These are phyloP conservation scores for Dactylonectria macrodidyma DNA, from an alignment of 2,329 filamentous ascomycete genomes.

Conservation along the genomic window DNA sequence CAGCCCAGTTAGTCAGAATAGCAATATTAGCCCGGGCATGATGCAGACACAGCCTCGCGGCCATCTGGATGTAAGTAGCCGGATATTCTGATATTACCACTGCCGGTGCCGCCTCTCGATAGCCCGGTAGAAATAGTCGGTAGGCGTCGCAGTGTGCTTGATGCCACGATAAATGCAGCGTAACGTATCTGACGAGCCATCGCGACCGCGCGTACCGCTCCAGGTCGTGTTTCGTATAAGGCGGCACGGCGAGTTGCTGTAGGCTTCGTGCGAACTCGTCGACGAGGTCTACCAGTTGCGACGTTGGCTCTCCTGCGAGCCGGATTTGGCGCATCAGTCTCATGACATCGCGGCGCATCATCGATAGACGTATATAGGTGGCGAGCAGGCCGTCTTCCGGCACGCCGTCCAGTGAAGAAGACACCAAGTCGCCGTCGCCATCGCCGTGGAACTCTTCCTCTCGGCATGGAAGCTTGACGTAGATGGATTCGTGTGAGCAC, in stretches of 20 bases:
- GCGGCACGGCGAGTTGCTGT: slow-evolving; percentile 13
- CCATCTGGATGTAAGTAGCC: slow-evolving; percentile 40
- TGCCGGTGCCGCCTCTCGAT: slow-evolving; percentile 54
- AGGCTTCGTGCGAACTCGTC: slow-evolving; percentile 29
- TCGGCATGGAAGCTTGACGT: slow-evolving; percentile 47
- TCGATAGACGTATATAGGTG: slow-evolving; percentile 41
- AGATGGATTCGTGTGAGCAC: slow-evolving; percentile 48
- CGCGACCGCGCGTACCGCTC: slow-evolving; percentile 24
- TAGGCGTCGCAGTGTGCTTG: slow-evolving; percentile 59
- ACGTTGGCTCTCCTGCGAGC: slow-evolving; percentile 7
- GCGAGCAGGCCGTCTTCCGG: slow-evolving; percentile 37
- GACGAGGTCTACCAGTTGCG: slow-evolving; percentile 30
- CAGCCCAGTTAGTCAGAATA: slow-evolving; percentile 45
- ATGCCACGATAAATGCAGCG: slow-evolving; percentile 43
- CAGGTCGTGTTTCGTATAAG: slow-evolving; percentile 20
- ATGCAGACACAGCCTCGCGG: slow-evolving; percentile 51
- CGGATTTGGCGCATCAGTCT: slow-evolving; percentile 39
- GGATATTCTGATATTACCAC: slow-evolving; percentile 7
- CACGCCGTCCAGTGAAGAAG: slow-evolving; percentile 9
- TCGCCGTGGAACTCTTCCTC: slow-evolving; percentile 49
- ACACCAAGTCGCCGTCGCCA: background rate
- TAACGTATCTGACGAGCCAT: slow-evolving; percentile 38
- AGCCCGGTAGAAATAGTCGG: slow-evolving; percentile 55
- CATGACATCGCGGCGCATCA: slow-evolving; percentile 44
- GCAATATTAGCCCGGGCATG: slow-evolving; percentile 54